Percentiles rank a stretch among this genome's conserved stretches.
Conservation (phyloP, 805 yeast genomes). For the Cyberlindnera euphorbiae region DNA sequence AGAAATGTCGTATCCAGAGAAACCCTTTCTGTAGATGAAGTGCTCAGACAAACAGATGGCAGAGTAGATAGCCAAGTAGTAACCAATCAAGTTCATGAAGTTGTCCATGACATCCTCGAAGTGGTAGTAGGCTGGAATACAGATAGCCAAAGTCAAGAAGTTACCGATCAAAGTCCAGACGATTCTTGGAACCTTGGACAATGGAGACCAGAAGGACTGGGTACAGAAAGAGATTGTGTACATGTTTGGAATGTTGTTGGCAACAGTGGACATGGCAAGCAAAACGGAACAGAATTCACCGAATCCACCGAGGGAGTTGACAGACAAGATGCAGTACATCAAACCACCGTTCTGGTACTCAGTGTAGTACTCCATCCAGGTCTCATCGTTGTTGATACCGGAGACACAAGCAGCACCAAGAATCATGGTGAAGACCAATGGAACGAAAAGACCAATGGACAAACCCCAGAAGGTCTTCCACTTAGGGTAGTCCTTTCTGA, state of each 20-base stretch:
- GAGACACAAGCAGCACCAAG: constrained; percentile 86
- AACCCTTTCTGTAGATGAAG: constrained; percentile 66
- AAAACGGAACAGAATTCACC: constrained; percentile 88
- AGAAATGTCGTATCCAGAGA: constrained; percentile 55
- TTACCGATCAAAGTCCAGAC: constrained; percentile 78
- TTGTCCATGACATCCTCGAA: constrained; percentile 71
- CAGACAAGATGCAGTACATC: constrained; percentile 70
- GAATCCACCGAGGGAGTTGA: constrained; percentile 78
- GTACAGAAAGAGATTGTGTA: constrained; percentile 86
- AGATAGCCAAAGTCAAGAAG: constrained; percentile 72
- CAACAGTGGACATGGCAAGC: constrained; percentile 78
- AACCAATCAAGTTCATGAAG: constrained; percentile 89
- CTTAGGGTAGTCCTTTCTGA: constrained; percentile 60
- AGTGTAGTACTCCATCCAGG: constrained; percentile 47
- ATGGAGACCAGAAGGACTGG: constrained; percentile 76
- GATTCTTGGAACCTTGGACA: constrained; percentile 74
- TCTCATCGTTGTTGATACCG: constrained; percentile 45
- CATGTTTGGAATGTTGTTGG: constrained; percentile 92
- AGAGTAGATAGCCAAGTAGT: constrained; percentile 83
- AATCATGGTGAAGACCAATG: constrained; percentile 67
- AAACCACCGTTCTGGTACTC: constrained; percentile 73
- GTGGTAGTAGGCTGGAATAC: constrained; percentile 81
- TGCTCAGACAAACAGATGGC: constrained; percentile 78
- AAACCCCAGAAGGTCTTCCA: constrained; percentile 60
- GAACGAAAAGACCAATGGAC: constrained; percentile 56